phyloP scores from a whole-genome alignment of 768 basidiomycete species.

The Lactifluus hygrophoroides region DNA sequence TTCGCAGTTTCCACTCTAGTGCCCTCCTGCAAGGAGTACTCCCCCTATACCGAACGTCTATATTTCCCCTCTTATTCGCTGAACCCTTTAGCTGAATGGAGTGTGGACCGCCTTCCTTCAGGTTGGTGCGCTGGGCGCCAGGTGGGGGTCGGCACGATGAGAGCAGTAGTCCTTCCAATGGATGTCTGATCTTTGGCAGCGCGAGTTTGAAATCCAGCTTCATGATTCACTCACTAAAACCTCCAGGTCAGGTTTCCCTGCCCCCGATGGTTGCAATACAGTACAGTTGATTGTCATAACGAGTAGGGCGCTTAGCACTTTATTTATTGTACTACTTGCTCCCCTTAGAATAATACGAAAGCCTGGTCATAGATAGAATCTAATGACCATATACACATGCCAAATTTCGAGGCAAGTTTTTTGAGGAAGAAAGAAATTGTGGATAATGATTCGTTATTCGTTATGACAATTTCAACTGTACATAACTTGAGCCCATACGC shows the following conservation, averaged over 20 bases:
- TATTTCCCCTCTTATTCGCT: conserved; percentile 56
- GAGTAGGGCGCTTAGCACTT: too few species aligned
- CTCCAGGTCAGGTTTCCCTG: background rate
- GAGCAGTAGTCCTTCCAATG: conserved; percentile 70
- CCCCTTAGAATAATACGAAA: too few species aligned
- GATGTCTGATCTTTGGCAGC: conserved; percentile 61
- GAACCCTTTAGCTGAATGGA: conserved; percentile 55
- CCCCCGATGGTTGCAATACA: background rate
- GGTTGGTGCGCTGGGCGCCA: conserved; percentile 61
- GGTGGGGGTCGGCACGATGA: conserved; percentile 67
- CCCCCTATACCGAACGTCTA: conserved; percentile 63
- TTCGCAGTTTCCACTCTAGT: conserved; percentile 86
- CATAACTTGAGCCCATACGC: too few species aligned
- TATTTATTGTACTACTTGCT: too few species aligned
- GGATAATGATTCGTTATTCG: too few species aligned
- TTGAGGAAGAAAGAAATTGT: too few species aligned
- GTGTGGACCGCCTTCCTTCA: conserved; percentile 50
- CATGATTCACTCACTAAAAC: background rate
- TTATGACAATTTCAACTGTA: too few species aligned
- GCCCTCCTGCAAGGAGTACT: conserved; percentile 59
- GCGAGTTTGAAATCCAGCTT: background rate
- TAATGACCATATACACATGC: too few species aligned
- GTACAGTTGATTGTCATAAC: too few species aligned
- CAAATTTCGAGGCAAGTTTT: too few species aligned
- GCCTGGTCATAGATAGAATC: too few species aligned